Conservation (phyloP, 352 stramenopile species). For the Globisporangium cystogenes region DNA sequence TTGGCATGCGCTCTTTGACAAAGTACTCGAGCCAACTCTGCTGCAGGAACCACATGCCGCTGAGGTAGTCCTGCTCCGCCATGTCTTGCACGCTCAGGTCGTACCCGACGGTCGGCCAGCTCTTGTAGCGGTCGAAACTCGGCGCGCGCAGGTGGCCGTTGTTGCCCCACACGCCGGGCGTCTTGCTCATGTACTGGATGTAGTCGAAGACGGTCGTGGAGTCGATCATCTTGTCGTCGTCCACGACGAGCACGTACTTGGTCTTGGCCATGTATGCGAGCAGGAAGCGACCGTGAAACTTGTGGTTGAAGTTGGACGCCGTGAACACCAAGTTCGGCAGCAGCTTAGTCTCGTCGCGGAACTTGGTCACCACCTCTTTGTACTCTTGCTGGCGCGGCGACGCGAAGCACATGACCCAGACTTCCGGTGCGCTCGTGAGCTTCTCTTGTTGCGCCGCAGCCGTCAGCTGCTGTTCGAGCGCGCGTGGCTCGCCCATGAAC, state of each 20-base stretch:
- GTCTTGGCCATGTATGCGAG: conserved; percentile 47
- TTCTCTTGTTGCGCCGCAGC: conserved; percentile 28
- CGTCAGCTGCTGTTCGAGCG: conserved; percentile 37
- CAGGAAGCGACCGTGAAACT: conserved; percentile 48
- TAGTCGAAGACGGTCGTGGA: conserved; percentile 35
- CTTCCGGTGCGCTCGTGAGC: conserved; percentile 23
- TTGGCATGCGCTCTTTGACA: conserved; percentile 42
- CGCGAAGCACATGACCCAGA: conserved; percentile 69
- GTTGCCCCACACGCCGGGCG: conserved; percentile 46
- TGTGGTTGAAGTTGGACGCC: conserved; percentile 42
- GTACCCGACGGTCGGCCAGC: conserved; percentile 31
- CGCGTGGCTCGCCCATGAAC: conserved; percentile 43
- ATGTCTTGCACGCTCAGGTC: conserved; percentile 22
- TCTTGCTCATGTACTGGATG: conserved; percentile 31
- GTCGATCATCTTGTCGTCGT: conserved; percentile 46
- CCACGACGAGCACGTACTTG: conserved; percentile 46
- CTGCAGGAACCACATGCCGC: conserved; percentile 63
- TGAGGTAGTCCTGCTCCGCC: conserved; percentile 53
- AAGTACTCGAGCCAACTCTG: conserved; percentile 65
- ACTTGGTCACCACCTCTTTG: conserved; percentile 23
- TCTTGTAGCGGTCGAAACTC: conserved; percentile 43
- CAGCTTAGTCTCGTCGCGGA: conserved; percentile 17
- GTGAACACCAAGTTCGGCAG: conserved; percentile 30
- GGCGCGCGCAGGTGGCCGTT: conserved; percentile 35
- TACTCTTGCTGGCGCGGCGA: conserved; percentile 39